Base-by-base conservation (phyloP, 768 basidiomycete genomes). In the Suillus subaureus region DNA sequence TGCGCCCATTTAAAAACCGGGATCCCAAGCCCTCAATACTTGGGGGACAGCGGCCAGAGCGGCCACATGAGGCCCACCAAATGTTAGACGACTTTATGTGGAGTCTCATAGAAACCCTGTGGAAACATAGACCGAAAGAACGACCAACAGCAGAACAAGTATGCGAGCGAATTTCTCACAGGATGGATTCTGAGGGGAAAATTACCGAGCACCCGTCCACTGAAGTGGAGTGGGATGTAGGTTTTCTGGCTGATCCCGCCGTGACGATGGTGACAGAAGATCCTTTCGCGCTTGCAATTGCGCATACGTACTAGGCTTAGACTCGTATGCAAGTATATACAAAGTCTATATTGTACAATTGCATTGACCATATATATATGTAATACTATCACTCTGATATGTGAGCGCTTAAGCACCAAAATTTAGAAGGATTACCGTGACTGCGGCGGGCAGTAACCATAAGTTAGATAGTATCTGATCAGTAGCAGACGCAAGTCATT, bases 21-120 rank as follows among this genome's bases (percentile, higher is more conserved):
- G 15, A 31, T 31, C 16, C 11, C 8, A 9, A 4, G 9, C 0
- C 0, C 18, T 4, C 3, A 12, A 21, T 55, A 61, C 13, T 43
- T 15, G 0, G 0, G 37, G 0, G 1, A n/a, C 1, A 18, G 21
- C 64, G 64, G 12, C 43, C 61, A 18, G 18, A 13, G 2, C 58
- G 61, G 5, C 58, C 37, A 42, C 11, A 2, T 26, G 40, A 39
- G 1, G 43, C 12, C 3, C 15, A 7, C 28, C 63, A 47, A 39
- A 61, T 13, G 21, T 16, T 64, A n/a, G 60, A 64, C 18, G 64
- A 64, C 62, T 21, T 35, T 23, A 62, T 64, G 64, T 64, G 64
- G 64, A 12, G 5, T 23, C 62, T 64, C 37, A 63, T 64, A 5
- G 43, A 37, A 42, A 26, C 23, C n/a, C 31, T 43, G 26, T 64